Evolutionary conservation across 2,329 filamentous ascomycete genomes (phyloP).

Genomic region (Lecanicillium sp.): DNA sequence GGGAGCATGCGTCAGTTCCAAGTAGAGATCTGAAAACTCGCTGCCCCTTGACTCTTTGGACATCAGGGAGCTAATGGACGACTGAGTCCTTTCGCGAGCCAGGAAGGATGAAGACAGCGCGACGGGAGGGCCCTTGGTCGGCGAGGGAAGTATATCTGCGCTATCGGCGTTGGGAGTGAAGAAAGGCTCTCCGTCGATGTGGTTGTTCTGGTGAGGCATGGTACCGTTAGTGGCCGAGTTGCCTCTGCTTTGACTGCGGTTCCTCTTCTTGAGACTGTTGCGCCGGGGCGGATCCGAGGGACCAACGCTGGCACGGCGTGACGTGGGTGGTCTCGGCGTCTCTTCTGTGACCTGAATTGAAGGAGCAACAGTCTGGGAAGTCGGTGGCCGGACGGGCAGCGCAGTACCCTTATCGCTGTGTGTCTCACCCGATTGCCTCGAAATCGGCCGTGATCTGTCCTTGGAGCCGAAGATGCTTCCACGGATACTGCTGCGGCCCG

Average conservation of each 20-base stretch:
- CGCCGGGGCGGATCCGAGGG: conserved; percentile 33
- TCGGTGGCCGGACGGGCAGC: conserved; percentile 26
- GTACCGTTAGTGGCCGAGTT: conserved; percentile 40
- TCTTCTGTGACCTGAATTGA: conserved; percentile 74
- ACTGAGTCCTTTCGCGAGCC: conserved; percentile 36
- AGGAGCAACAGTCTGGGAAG: conserved; percentile 50
- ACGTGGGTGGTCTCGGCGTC: conserved; percentile 37
- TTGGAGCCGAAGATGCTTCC: conserved; percentile 71
- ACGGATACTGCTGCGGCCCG: conserved; percentile 62
- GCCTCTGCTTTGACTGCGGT: conserved; percentile 43
- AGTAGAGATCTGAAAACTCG: conserved; percentile 34
- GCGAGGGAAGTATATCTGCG: conserved; percentile 39
- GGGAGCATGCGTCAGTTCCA: conserved; percentile 37
- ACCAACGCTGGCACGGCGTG: conserved; percentile 25
- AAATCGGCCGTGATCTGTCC: conserved; percentile 39
- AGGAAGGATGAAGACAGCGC: conserved; percentile 33
- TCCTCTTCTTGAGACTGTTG: conserved; percentile 48
- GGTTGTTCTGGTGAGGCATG: conserved; percentile 32
- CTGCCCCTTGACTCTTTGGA: conserved; percentile 35
- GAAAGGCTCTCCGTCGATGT: conserved; percentile 45
- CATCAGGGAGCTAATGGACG: conserved; percentile 40
- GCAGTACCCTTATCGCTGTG: conserved; percentile 32
- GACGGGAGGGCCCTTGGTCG: conserved; percentile 34
- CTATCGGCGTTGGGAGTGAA: conserved; percentile 42
- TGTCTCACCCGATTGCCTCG: conserved; percentile 32